Evolutionary conservation across 176 grass and related monocot species (phyloP), one percentile per base, ranked within the genome.

Genomic region (Avena atlantica): DNA sequence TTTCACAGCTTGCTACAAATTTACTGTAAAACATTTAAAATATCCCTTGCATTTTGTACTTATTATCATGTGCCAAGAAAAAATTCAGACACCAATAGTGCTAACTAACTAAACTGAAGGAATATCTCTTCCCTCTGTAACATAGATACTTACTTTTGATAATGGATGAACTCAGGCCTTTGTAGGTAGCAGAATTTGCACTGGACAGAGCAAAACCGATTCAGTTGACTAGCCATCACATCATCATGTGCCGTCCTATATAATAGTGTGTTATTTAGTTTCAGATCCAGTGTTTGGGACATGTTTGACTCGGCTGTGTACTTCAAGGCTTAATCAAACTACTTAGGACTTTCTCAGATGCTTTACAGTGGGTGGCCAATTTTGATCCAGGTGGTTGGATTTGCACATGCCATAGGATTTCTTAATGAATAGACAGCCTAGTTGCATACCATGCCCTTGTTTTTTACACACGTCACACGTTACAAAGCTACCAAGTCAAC

Each of bases 401-500:
- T n/a, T 79, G 37, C 63, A 14, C 24, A 72, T 24, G 29, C 53
- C 45, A 40, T 53, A 12, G 3, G 53, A 81, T 68, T 74, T 76
- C 4, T 53, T 17, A 76, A 86, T 59, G 12, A 50, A 15, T 24
- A 55, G 10, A 9, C 23, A 11, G 12, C 82, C 40, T 23, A 71
- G 15, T 62, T 74, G 51, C 78, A 47, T 34, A 64, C 12, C 13
- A 86, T 73, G 29, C 6, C 27, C 42, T 61, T 64, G 12, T 78
- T 87, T 87, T 78, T n/a, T 78, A 78, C 79, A 78, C 73, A 47
- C 21, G 53, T 47, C 64, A 72, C 70, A 78, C 66, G 34, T 34
- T 49, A 45, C 5, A 24, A 74, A 65, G 36, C 66, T 61, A 70
- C 68, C 76, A 62, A 69, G 78, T 82, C 84, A 86, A 83, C 62